These are phyloP conservation scores for Phytophthora ramorum DNA, from an alignment of 352 stramenopile genomes.

Conservation along the genomic window DNA sequence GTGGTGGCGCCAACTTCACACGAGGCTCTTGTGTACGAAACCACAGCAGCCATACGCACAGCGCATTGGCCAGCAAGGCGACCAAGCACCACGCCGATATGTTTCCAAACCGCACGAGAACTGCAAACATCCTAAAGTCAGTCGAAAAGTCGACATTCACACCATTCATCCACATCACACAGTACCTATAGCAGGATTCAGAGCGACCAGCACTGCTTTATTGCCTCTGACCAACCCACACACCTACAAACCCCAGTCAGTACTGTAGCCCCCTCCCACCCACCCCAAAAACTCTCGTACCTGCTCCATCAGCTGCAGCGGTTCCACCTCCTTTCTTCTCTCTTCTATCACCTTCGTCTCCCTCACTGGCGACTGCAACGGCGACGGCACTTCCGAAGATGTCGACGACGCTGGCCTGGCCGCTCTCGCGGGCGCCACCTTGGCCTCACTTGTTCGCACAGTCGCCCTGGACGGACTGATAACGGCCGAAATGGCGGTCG, in stretches of 20 bases:
- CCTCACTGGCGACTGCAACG: conserved; percentile 9
- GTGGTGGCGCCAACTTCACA: neutral
- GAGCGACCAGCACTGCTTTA: conserved; percentile 39
- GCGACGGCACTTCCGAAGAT: conserved; percentile 14
- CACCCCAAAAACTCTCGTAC: neutral
- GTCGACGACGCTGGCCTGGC: conserved; percentile 13
- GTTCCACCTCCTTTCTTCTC: conserved; percentile 7
- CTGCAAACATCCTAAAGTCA: conserved; percentile 23
- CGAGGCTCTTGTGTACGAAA: conserved; percentile 22
- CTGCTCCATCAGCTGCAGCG: conserved; percentile 18
- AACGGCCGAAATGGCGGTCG: conserved; percentile 67
- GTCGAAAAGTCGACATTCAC: neutral
- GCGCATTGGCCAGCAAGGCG: conserved; percentile 46
- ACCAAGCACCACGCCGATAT: conserved; percentile 31
- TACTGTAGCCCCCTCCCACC: neutral
- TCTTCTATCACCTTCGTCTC: conserved; percentile 18
- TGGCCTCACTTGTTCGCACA: conserved; percentile 1
- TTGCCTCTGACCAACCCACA: conserved; percentile 23
- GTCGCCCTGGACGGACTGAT: conserved; percentile 51
- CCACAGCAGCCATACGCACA: conserved; percentile 56
- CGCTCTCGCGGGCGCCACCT: conserved; percentile 9
- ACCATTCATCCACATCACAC: neutral
- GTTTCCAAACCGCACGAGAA: conserved; percentile 54
- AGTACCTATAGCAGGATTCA: conserved; percentile 56
- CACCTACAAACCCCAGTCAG: conserved; percentile 21